These are phyloP conservation scores for Hanseniaspora jakobsenii DNA, from an alignment of 805 yeast species.

Conservation along the genomic window DNA sequence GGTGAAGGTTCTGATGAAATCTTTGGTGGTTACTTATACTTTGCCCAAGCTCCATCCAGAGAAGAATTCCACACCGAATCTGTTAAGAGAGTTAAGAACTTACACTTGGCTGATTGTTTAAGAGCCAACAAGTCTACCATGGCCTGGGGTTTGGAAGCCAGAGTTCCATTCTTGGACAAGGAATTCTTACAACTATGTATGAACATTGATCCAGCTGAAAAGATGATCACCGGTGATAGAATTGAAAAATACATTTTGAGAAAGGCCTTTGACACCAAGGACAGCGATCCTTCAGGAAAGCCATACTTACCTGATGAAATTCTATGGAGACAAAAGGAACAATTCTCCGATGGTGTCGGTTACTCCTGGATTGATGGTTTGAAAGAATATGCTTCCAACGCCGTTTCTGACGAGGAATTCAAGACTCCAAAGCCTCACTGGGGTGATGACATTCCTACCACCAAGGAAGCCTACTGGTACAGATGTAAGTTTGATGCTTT, in stretches of 20 bases:
- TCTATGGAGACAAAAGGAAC: conserved; percentile 99
- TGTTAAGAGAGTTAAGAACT: conserved; percentile 91
- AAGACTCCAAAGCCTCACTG: conserved; percentile 87
- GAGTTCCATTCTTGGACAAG: conserved; percentile 97
- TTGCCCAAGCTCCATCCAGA: conserved; percentile 91
- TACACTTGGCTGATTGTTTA: conserved; percentile 91
- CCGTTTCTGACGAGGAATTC: conserved; percentile 79
- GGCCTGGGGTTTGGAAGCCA: conserved; percentile 99
- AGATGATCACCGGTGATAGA: conserved; percentile 64
- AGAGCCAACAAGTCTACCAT: conserved; percentile 98
- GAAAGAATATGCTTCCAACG: conserved; percentile 85
- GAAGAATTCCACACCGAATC: conserved; percentile 91
- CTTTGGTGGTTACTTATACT: conserved; percentile 96
- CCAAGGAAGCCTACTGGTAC: conserved; percentile 99
- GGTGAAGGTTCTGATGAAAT: conserved; percentile 99
- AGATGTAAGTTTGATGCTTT: conserved; percentile 89
- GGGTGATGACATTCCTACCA: conserved; percentile 90
- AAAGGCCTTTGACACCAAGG: conserved; percentile 92
- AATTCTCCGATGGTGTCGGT: conserved; percentile 98
- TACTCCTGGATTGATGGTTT: conserved; percentile 98
- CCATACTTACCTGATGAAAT: conserved; percentile 95
- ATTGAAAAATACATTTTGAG: conserved; percentile 94
- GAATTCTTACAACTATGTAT: conserved; percentile 80
- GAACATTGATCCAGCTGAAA: conserved; percentile 91
- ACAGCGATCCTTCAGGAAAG: conserved; percentile 50